Evolutionary conservation across 176 grass and related monocot genomes (phyloP).

Genomic region (Alloteropsis semialata): DNA sequence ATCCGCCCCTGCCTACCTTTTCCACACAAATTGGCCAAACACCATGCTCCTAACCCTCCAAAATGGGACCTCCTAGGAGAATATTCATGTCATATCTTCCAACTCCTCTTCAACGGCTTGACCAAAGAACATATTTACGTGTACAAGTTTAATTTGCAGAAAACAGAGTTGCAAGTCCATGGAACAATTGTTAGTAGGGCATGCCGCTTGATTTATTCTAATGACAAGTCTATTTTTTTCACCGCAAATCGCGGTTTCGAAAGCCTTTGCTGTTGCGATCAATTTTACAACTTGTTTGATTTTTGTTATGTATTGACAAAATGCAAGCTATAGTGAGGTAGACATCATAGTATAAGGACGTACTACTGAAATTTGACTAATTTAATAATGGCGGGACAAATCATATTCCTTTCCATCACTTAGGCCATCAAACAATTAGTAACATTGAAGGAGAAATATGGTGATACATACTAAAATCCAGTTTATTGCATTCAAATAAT

Average conservation of each 20-base stretch:
- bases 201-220: neutral
- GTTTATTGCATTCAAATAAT: neutral
- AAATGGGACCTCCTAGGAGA: conserved; percentile 17
- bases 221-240: conserved; percentile 1
- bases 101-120: neutral
- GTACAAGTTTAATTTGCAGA: neutral
- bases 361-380: neutral
- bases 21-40: conserved; percentile 16
- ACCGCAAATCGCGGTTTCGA: neutral
- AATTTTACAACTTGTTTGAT: neutral
- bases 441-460: neutral
- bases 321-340: conserved; percentile 1
- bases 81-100: conserved; percentile 11
- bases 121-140: neutral
- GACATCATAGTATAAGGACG: neutral
- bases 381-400: neutral
- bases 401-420: conserved; percentile 15
- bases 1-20: too few species aligned
- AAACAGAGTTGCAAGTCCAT: neutral
- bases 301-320: neutral
- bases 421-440: neutral
- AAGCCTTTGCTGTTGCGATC: neutral
- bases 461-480: neutral
- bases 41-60: conserved; percentile 17
- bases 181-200: neutral